Percentiles rank a stretch among this genome's conserved stretches.
Evolutionary conservation across 2,329 filamentous ascomycete genomes (phyloP).

Genomic region (Amylocarpus encephaloides): DNA sequence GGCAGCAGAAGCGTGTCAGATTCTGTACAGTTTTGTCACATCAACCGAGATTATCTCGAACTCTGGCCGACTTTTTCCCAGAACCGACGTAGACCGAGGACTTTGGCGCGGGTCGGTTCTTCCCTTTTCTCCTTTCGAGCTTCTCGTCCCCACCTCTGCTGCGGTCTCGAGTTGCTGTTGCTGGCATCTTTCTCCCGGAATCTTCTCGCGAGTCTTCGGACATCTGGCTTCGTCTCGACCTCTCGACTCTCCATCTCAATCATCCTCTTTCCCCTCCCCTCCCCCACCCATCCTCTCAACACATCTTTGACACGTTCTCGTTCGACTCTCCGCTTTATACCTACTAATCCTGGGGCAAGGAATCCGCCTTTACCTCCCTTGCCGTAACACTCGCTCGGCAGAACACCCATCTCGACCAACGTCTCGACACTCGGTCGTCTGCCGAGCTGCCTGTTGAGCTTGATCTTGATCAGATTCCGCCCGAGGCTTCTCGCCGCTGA

Average conservation of each 20-base stretch:
- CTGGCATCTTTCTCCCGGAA: constrained; percentile 28
- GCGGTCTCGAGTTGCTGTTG: constrained; percentile 15
- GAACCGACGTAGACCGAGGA: constrained; percentile 55
- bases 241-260: constrained; percentile 40
- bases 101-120: constrained; percentile 35
- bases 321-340: constrained; percentile 56
- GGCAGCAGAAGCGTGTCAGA: no score
- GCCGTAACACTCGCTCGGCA: constrained; percentile 57
- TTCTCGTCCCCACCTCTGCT: constrained; percentile 27
- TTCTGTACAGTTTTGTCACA: no score
- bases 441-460: constrained; percentile 55
- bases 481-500: constrained; percentile 58
- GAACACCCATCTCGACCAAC: constrained; percentile 56
- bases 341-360: constrained; percentile 54
- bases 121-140: constrained; percentile 40
- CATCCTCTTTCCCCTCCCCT: constrained; percentile 31
- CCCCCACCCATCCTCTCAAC: constrained; percentile 56
- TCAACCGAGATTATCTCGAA: background rate
- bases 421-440: constrained; percentile 46
- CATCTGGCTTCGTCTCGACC: constrained; percentile 24
- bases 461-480: constrained; percentile 57
- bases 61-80: constrained; percentile 52
- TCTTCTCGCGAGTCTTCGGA: constrained; percentile 36
- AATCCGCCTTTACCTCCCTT: constrained; percentile 26
- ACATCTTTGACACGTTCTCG: constrained; percentile 62